Conservation (phyloP, 225 moss, liverwort and hornwort genomes). For the Polytrichum formosum region DNA sequence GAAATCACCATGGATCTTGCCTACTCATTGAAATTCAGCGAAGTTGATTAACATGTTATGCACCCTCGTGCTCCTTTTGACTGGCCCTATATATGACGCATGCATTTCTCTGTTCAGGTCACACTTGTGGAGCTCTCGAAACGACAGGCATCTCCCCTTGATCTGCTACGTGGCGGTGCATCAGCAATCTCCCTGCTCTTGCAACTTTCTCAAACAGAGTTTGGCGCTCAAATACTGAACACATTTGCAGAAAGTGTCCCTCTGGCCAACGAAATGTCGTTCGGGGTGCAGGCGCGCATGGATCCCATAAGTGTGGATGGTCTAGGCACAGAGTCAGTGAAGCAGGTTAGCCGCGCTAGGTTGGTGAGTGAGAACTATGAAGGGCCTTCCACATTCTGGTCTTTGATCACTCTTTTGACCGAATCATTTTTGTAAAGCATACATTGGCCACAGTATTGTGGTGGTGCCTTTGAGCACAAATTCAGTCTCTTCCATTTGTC, state of each 20-base stretch:
- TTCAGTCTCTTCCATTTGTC: no score
- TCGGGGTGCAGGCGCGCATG: slow-evolving; percentile 76
- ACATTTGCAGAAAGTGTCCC: slow-evolving; percentile 31
- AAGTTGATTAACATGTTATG: no score
- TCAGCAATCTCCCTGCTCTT: slow-evolving; percentile 37
- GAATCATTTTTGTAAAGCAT: slow-evolving; percentile 26
- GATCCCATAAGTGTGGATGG: slow-evolving; percentile 60
- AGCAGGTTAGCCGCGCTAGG: slow-evolving; percentile 15
- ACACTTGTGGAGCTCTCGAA: slow-evolving; percentile 78
- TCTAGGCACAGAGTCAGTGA: slow-evolving; percentile 42
- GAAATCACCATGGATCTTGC: no score
- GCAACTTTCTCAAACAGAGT: slow-evolving; percentile 52
- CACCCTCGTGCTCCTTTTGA: no score
- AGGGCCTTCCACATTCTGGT: slow-evolving; percentile 14
- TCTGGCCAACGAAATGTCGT: slow-evolving; percentile 32
- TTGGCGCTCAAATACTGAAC: slow-evolving; percentile 52
- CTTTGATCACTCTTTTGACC: slow-evolving; percentile 31
- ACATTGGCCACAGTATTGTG: no score
- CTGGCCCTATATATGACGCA: no score
- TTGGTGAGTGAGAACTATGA: slow-evolving; percentile 22
- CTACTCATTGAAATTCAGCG: no score
- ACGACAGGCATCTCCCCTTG: slow-evolving; percentile 59
- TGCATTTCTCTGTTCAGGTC: slow-evolving; percentile 46
- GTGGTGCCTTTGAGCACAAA: no score
- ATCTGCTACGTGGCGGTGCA: slow-evolving; percentile 69